These are phyloP conservation scores for Orbilia ellipsospora DNA, from an alignment of 2,329 filamentous ascomycete genomes.

Conservation along the genomic window DNA sequence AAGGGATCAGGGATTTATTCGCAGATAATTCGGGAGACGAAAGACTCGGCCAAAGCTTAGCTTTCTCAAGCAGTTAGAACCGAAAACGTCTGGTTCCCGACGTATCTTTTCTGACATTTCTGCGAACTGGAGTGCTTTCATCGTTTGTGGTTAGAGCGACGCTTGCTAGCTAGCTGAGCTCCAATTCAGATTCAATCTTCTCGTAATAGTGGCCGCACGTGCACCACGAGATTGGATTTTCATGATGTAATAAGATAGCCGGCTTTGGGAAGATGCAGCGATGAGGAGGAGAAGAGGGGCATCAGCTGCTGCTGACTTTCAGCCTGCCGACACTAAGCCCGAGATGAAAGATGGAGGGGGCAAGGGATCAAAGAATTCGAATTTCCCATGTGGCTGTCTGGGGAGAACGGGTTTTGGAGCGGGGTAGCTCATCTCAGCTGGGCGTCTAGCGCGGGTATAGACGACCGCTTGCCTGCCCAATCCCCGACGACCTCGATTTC, in stretches of 20 bases:
- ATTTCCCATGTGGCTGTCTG: too few relatives aligned
- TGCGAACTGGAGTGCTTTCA: slow-evolving; percentile 19
- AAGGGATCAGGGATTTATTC: slow-evolving; percentile 14
- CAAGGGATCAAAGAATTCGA: background rate
- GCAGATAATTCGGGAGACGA: slow-evolving; percentile 38
- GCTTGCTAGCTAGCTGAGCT: slow-evolving; percentile 15
- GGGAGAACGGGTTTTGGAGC: too few relatives aligned
- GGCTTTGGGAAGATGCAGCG: slow-evolving; percentile 11
- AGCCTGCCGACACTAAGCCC: slow-evolving; percentile 28
- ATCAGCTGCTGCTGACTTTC: slow-evolving; percentile 20
- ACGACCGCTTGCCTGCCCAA: slow-evolving; percentile 39
- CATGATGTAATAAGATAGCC: slow-evolving; percentile 43
- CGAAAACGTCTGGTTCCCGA: slow-evolving; percentile 6
- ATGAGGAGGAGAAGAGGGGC: slow-evolving; percentile 27
- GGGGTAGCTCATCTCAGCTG: background rate
- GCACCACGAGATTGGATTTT: slow-evolving; percentile 22
- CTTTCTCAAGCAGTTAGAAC: slow-evolving; percentile 35
- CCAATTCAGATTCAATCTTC: background rate
- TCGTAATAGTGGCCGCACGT: slow-evolving; percentile 30
- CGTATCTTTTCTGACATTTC: background rate
- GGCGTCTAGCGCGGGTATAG: slow-evolving; percentile 53
- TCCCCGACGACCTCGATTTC: slow-evolving; percentile 43
- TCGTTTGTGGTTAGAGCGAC: background rate
- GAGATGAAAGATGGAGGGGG: slow-evolving; percentile 10
- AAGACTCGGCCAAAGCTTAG: slow-evolving; percentile 55